A percentile compares a stretch with the other conserved stretches of the same genome.
phyloP scores from a whole-genome alignment of 2,329 filamentous ascomycete species.

The Aspergillus sp. region DNA sequence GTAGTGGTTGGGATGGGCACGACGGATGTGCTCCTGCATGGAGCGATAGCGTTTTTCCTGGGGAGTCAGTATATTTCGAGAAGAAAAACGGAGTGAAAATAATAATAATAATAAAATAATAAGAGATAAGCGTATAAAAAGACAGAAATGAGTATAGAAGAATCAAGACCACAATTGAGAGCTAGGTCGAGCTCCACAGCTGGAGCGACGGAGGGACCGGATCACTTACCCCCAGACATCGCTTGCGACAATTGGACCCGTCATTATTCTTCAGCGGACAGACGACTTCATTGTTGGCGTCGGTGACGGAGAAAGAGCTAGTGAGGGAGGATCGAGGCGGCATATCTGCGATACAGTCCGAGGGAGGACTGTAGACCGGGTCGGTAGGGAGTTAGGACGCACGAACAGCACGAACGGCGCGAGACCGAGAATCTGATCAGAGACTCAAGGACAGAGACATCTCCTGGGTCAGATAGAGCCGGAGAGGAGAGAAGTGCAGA shows the following conservation, averaged over 20 bases:
- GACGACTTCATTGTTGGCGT: conserved; percentile 93
- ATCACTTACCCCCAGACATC: conserved; percentile 91
- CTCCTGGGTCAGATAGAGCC: conserved; percentile 4
- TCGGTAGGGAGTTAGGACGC: no score
- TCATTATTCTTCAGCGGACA: conserved; percentile 95
- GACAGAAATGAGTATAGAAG: background rate
- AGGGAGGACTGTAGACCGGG: no score
- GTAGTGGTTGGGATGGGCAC: conserved; percentile 95
- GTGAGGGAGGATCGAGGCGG: conserved; percentile 84
- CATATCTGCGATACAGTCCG: conserved; percentile 58
- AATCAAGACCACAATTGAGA: no score
- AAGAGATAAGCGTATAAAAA: background rate
- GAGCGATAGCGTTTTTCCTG: conserved; percentile 96
- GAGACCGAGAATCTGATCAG: conserved; percentile 3
- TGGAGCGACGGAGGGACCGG: conserved; percentile 12
- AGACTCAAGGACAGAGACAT: background rate
- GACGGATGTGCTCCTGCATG: conserved; percentile 98
- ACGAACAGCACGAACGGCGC: no score
- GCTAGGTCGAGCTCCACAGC: conserved; percentile 7
- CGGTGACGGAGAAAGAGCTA: conserved; percentile 86
- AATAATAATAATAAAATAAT: conserved; percentile 10
- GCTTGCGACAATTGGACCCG: conserved; percentile 93
- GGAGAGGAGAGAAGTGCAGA: background rate
- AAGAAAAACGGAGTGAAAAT: no score
- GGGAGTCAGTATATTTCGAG: conserved; percentile 19